Evolutionary conservation across 441 rosid species (phyloP), one percentile per base, ranked within the genome.

Genomic region (Pelargonium myrrhifolium): DNA sequence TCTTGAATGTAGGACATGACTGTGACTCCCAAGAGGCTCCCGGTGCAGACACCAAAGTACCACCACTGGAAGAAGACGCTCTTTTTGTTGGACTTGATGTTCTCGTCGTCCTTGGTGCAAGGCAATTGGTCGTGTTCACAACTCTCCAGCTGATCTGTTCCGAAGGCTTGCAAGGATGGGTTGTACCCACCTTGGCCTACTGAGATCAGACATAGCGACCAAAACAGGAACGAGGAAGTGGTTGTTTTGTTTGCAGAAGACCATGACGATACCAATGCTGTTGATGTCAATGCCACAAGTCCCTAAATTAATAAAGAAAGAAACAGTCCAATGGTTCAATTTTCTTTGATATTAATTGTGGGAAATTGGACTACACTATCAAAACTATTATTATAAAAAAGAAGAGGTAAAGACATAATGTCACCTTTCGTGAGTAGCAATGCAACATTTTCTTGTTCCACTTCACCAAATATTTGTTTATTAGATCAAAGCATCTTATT

Each of bases 141-240:
- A 0, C 40, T 64, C 49, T 80, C 86, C 0, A 91, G 86, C 72
- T 93, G 96, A 78, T 91, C 97, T 0, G 97, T 92, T 26, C 86
- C 99, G 62, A 93, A 88, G 66, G 99, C 97, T 73, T 91, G 99
- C 59, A 93, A 74, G 18, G 96, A 91, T 39, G 99, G 97, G 78
- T 84, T 90, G 56, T 84, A 86, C 24, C 86, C 99, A 14, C 93
- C 99, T 60, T 84, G 85, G 66, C 99, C 97, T 8, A 91, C 35
- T 15, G 99, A 89, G 72, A 89, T 84, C 71, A 90, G 72, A 63
- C 87, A 79, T 0, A 93, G 92, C 15, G 97, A 93, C 79, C 76
- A 81, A 74, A 85, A 85, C 35, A 93, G 86, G 81, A 84, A 86
- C 0, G 83, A 58, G 62, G 85, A 74, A n/a, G 86, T 78, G 74